Evolutionary conservation across 495 filamentous ascomycete genomes (phyloP).

Genomic region (Penicillium coffeae): DNA sequence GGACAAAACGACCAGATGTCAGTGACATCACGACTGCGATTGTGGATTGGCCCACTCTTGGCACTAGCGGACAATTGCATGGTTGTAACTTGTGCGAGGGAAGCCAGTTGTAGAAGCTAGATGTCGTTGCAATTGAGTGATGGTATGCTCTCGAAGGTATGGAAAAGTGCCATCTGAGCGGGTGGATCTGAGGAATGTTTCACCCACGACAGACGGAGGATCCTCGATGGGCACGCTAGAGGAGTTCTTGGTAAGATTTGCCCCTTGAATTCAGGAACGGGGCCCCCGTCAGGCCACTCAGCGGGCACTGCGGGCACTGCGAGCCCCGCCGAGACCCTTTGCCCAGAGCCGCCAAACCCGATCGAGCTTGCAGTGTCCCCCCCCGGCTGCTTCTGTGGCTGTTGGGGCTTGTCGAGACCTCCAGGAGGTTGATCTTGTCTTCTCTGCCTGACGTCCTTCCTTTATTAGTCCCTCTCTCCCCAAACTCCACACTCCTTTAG

Average conservation of each 20-base stretch:
- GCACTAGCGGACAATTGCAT: neutral
- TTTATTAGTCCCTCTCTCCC: neutral
- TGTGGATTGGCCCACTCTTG: neutral
- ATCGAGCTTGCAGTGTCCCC: neutral
- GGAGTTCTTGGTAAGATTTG: neutral
- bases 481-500: neutral
- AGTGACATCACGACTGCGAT: neutral
- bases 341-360: neutral
- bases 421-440: neutral
- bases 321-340: neutral
- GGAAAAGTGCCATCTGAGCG: neutral
- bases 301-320: no score
- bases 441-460: neutral
- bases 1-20: no score
- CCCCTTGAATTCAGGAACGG: slow-evolving; percentile 10
- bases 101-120: neutral
- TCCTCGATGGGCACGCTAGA: neutral
- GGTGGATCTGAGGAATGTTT: slow-evolving; percentile 10
- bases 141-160: neutral
- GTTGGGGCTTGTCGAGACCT: neutral
- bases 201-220: slow-evolving; percentile 11
- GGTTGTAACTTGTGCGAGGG: neutral
- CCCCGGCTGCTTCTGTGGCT: neutral
- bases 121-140: neutral
- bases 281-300: slow-evolving; percentile 1